Evolutionary conservation across 1,284 basidiomycete species (phyloP), one percentile per base, ranked within the genome.

Genomic region (Rhodotorula sp.): DNA sequence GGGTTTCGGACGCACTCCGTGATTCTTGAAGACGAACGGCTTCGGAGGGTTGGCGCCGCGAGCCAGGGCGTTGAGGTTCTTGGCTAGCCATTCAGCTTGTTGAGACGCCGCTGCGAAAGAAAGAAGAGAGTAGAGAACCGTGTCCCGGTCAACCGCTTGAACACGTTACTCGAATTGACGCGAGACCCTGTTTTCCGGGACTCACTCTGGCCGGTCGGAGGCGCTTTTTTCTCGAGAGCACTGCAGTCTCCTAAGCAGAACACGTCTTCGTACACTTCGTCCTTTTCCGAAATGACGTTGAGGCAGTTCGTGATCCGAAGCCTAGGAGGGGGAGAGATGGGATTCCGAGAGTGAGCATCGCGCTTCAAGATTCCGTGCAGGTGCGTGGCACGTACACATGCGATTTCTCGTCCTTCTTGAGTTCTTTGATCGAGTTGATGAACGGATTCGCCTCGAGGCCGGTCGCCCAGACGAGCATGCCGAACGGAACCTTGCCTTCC

Each of bases 381-480:
- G 12, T 43, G 39, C 12, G 39, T 1, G 14, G 12, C 16, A 56
- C 26, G 26, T 21, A 56, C 54, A 56, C 86, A 65, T 85, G 83
- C 0, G 87, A 86, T 81, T 86, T 87, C 31, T 83, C 80, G 73
- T 91, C 85, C 78, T 91, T 90, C 78, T 86, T 81, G 1, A 89
- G 83, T 63, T 86, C 87, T 5, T 82, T 80, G 61, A 92, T 86
- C 0, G 85, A 84, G 67, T 86, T 81, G 61, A 93, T 85, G 57
- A 94, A 83, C 10, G 91, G 91, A 78, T 93, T 93, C 5, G 90
- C 87, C 16, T 90, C 86, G 12, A 94, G 84, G 3, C 74, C 74
- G 1, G 74, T 76, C n/a, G 87, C 89, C 93, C 92, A 93, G n/a
- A 95, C 91, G 8, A 92, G 85, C 56, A 93, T 83, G 20, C 92